phyloP scores from a whole-genome alignment of 495 filamentous ascomycete species.

The Massariosphaeria phaeospora region DNA sequence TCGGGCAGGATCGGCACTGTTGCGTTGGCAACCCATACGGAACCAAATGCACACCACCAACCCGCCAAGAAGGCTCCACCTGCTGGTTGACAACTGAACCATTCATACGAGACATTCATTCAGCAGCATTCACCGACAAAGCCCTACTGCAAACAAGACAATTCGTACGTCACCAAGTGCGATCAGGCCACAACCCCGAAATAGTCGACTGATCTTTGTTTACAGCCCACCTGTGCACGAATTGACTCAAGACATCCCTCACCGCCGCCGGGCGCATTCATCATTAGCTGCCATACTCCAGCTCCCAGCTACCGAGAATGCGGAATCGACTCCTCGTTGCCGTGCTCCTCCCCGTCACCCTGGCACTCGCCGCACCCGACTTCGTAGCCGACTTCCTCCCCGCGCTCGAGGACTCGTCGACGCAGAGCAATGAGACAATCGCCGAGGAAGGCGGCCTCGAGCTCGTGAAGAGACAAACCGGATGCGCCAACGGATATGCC shows the following conservation, averaged over 20 bases:
- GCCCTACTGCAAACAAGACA: too few relatives aligned
- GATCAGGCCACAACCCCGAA: not conserved
- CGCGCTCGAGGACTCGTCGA: conserved; percentile 1
- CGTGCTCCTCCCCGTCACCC: conserved; percentile 17
- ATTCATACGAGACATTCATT: too few relatives aligned
- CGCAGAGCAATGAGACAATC: conserved; percentile 25
- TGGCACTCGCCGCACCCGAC: conserved; percentile 21
- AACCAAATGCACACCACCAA: too few relatives aligned
- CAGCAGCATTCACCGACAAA: too few relatives aligned
- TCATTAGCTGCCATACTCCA: not conserved
- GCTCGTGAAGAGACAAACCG: conserved; percentile 31
- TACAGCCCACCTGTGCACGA: not conserved
- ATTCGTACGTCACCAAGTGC: too few relatives aligned
- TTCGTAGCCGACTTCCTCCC: conserved; percentile 28
- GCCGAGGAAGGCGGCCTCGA: conserved; percentile 21
- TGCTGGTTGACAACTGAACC: too few relatives aligned
- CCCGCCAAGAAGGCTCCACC: too few relatives aligned
- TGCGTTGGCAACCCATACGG: too few relatives aligned
- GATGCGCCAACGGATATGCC: conserved; percentile 51
- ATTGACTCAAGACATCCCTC: not conserved
- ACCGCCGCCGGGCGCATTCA: not conserved
- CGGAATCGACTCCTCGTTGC: conserved; percentile 19
- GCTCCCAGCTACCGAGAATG: conserved; percentile 13
- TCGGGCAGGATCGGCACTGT: too few relatives aligned
- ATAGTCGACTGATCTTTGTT: not conserved